phyloP scores from a whole-genome alignment of 148 eudicot species.

The Diospyros kaki region DNA sequence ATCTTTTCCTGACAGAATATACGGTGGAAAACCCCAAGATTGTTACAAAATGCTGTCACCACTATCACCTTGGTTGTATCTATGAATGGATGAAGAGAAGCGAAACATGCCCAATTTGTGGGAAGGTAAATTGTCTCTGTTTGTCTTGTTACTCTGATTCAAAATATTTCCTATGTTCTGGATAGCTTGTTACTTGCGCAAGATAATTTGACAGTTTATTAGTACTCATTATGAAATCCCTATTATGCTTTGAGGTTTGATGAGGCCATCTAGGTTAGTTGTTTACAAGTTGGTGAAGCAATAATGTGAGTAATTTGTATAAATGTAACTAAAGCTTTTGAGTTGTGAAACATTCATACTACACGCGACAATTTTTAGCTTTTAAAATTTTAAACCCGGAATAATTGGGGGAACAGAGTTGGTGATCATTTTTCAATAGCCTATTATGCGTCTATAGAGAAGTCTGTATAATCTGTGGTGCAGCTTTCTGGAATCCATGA shows the following conservation, averaged over 20 bases:
- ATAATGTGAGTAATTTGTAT: too few relatives aligned
- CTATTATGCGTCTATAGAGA: too few relatives aligned
- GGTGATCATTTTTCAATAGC: too few relatives aligned
- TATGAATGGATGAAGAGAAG: conserved; percentile 40
- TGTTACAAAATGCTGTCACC: conserved; percentile 21
- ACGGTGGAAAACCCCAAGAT: conserved; percentile 31
- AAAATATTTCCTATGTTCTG: not conserved
- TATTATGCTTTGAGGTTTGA: not conserved
- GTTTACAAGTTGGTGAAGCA: not conserved
- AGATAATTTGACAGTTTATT: not conserved
- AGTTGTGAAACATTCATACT: too few relatives aligned
- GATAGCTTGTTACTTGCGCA: not conserved
- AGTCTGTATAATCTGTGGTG: too few relatives aligned
- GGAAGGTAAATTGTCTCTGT: conserved; percentile 16
- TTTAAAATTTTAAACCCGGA: too few relatives aligned
- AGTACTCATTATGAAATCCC: not conserved
- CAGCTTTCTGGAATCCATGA: too few relatives aligned
- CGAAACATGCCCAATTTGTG: conserved; percentile 27
- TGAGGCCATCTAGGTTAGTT: not conserved
- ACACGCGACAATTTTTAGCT: too few relatives aligned
- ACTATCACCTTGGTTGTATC: conserved; percentile 38
- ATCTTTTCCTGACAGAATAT: conserved; percentile 20
- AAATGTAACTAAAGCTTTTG: too few relatives aligned
- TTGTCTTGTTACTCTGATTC: not conserved
- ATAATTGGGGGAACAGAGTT: too few relatives aligned